Evolutionary conservation across 768 basidiomycete genomes (phyloP), one percentile per base, ranked within the genome.

Genomic region (Jaapia argillacea): DNA sequence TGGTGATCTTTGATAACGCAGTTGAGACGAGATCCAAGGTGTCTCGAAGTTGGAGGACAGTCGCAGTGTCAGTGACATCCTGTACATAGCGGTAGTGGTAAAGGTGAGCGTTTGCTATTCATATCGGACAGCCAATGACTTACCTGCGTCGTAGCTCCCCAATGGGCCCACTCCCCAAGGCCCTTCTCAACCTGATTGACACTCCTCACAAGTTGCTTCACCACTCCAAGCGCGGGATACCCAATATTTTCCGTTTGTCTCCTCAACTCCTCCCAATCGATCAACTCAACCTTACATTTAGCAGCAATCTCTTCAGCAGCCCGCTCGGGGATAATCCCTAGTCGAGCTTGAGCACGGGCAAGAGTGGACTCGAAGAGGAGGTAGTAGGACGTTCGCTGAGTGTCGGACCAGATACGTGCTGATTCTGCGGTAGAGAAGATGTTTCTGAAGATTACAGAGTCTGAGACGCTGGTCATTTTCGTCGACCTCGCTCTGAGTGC

Each of bases 41-140:
- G 46, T 64, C 60, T 2, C 56, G 58, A 20, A 72, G 49, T 49
- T 70, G 70, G 5, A 70, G 58, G 35, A 69, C 50, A 1, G 68
- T 70, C 5, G 69, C 59, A 4, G 70, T 72, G 31, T 71, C 70
- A n/a, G 66, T 70, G 3, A 72, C 67, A 47, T 72, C 70, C 71
- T 71, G 36, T 26, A 10, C 12, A 7, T 12, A 22, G 7, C 31
- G 31, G 16, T 10, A 16, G 31, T 10, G 31, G 31, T 33, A 10
- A 33, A n/a, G n/a, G n/a, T n/a, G n/a, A n/a, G n/a, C n/a, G n/a
- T n/a, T 33, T 12, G 31, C 16, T 33, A 12, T 12, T 16, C 16
- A 33, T 12, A 33, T 16, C 12, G 16, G 12, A n/a, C n/a, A n/a
- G n/a, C n/a, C n/a, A n/a, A n/a, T n/a, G n/a, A 45, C 51, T 41